Evolutionary conservation across 2,329 filamentous ascomycete species (phyloP).

Genomic region (Ophiobolus disseminans): DNA sequence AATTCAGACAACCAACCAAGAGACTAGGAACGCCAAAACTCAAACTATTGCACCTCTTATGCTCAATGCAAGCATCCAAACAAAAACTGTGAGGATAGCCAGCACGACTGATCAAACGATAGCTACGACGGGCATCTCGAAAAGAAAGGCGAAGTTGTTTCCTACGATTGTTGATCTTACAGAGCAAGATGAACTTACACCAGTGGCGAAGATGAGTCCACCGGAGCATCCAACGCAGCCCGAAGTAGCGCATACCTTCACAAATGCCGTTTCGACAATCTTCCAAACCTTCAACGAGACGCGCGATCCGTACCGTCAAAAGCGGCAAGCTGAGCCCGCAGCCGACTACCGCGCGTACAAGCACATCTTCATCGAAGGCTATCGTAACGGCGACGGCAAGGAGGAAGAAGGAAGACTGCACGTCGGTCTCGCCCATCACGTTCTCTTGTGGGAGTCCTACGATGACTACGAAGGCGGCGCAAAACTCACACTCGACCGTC

Average conservation of each 20-base stretch:
- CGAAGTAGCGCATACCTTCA: not conserved
- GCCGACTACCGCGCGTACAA: not conserved
- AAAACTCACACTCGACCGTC: not conserved
- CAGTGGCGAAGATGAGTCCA: not conserved
- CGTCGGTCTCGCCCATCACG: not conserved
- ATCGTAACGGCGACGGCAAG: not conserved
- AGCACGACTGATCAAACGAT: not conserved
- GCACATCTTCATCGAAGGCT: not conserved
- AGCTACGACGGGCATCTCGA: not conserved
- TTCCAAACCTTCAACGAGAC: not conserved
- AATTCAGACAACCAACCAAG: not conserved
- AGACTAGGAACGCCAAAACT: not conserved
- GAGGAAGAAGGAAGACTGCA: not conserved
- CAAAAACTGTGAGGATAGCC: not conserved
- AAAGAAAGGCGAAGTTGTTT: not conserved
- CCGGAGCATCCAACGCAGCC: not conserved
- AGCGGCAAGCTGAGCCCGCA: not conserved
- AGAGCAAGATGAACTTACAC: not conserved
- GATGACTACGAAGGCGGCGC: not conserved
- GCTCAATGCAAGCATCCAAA: not conserved
- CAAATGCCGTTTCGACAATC: not conserved
- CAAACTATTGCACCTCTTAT: not conserved
- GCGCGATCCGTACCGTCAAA: not conserved
- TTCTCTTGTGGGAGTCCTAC: not conserved
- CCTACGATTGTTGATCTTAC: not conserved